A percentile compares a stretch with the other conserved stretches of the same genome.
phyloP scores from a whole-genome alignment of 2,329 filamentous ascomycete genomes.

The Fusarium mundagurra region DNA sequence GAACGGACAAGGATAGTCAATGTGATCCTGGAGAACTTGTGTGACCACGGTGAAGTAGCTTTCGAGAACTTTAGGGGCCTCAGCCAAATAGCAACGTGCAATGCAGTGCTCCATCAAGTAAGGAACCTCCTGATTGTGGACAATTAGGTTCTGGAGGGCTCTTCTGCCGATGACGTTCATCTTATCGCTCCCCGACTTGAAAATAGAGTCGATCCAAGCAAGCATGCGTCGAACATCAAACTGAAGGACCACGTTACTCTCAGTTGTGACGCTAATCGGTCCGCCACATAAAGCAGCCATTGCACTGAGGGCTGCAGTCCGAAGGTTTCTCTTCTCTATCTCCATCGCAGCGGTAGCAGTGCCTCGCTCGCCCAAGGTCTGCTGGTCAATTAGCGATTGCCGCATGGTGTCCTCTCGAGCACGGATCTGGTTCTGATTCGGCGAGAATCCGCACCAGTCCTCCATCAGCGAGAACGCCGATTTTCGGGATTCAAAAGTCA shows the following conservation, averaged over 20 bases:
- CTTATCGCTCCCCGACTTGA: slow-evolving; percentile 89
- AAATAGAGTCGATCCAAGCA: slow-evolving; percentile 94
- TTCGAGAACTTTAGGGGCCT: slow-evolving; percentile 83
- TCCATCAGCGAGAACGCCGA: slow-evolving; percentile 98
- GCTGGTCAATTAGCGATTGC: slow-evolving; percentile 83
- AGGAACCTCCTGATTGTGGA: slow-evolving; percentile 88
- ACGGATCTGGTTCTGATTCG: slow-evolving; percentile 84
- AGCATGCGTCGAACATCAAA: slow-evolving; percentile 95
- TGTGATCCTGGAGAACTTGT: slow-evolving; percentile 83
- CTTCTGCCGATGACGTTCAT: slow-evolving; percentile 90
- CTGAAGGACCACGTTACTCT: slow-evolving; percentile 85
- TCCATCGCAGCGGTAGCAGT: slow-evolving; percentile 91
- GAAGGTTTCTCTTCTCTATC: slow-evolving; percentile 93
- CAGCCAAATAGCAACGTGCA: slow-evolving; percentile 86
- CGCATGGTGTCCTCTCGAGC: slow-evolving; percentile 88
- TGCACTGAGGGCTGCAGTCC: slow-evolving; percentile 89
- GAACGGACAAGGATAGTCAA: slow-evolving; percentile 85
- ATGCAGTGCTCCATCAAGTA: slow-evolving; percentile 91
- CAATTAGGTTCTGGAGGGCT: slow-evolving; percentile 87
- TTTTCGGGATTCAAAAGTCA: slow-evolving; percentile 96
- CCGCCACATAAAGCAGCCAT: slow-evolving; percentile 94
- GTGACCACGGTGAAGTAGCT: slow-evolving; percentile 96
- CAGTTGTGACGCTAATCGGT: slow-evolving; percentile 86
- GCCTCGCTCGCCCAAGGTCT: slow-evolving; percentile 77
- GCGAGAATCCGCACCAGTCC: slow-evolving; percentile 98